Conservation (phyloP, 1,139 yeast species). For the Blastobotrys indianensis region DNA sequence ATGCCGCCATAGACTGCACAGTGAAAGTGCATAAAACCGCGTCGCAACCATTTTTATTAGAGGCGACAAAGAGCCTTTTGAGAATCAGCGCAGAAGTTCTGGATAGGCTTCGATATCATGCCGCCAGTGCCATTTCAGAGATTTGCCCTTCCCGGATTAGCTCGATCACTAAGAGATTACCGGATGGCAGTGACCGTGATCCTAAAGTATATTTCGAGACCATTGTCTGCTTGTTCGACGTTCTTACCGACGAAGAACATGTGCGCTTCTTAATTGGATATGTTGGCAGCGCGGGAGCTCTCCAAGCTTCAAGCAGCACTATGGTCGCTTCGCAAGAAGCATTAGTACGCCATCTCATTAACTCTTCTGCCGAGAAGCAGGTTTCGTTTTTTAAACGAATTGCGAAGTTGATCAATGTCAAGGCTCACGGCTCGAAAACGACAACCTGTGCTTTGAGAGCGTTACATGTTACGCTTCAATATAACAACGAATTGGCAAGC, state of each 20-base stretch:
- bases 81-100: conserved; percentile 52
- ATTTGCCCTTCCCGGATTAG: background rate
- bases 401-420: conserved; percentile 15
- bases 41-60: conserved; percentile 11
- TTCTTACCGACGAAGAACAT: conserved; percentile 21
- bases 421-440: conserved; percentile 11
- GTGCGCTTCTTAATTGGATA: conserved; percentile 53
- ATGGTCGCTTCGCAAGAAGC: conserved; percentile 43
- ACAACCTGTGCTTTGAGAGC: conserved; percentile 15
- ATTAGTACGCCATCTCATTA: conserved; percentile 37
- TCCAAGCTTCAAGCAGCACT: conserved; percentile 44
- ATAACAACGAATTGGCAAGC: conserved; percentile 15
- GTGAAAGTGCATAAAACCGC: conserved; percentile 3
- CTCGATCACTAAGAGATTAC: background rate
- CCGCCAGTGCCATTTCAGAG: conserved; percentile 1
- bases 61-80: conserved; percentile 38
- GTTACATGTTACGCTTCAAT: conserved; percentile 16
- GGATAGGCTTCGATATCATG: conserved; percentile 35
- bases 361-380: conserved; percentile 1
- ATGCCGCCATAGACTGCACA: conserved; percentile 38
- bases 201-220: conserved; percentile 13
- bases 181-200: conserved; percentile 13
- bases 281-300: conserved; percentile 54
- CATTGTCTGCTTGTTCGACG: conserved; percentile 17
- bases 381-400: conserved; percentile 10